These are phyloP conservation scores for Leishmania gerbilli DNA, from an alignment of 208 protist species.

Conservation along the genomic window DNA sequence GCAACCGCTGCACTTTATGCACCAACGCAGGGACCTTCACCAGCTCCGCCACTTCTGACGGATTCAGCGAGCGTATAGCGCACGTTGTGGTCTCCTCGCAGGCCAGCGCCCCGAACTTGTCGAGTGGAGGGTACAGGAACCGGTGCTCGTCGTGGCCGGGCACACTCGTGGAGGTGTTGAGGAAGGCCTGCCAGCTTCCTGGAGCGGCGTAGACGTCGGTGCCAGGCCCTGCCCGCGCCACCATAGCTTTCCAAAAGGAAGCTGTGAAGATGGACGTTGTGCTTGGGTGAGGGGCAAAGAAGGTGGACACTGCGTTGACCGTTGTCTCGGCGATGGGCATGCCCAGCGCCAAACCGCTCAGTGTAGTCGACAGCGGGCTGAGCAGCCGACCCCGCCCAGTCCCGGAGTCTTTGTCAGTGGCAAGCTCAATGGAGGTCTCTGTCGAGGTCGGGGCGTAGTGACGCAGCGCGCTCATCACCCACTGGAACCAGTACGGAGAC, in stretches of 20 bases:
- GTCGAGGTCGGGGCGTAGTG: slow-evolving; percentile 25
- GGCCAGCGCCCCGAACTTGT: slow-evolving; percentile 6
- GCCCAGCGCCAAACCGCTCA: slow-evolving; percentile 19
- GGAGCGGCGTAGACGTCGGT: background rate
- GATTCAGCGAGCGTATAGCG: background rate
- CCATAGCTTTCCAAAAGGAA: slow-evolving; percentile 10
- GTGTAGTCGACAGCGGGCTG: slow-evolving; percentile 13
- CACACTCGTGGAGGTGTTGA: background rate
- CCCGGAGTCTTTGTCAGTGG: background rate
- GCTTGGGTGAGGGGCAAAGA: slow-evolving; percentile 8
- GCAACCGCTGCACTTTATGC: background rate
- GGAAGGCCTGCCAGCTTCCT: background rate
- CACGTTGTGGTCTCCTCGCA: slow-evolving; percentile 7
- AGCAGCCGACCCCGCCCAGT: background rate
- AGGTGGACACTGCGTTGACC: background rate
- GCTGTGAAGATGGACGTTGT: slow-evolving; percentile 16
- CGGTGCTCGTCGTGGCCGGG: background rate
- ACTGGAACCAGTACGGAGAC: slow-evolving; percentile 59
- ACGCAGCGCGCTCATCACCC: slow-evolving; percentile 36
- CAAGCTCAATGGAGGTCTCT: slow-evolving; percentile 2
- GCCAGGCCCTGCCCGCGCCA: background rate
- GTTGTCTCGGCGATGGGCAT: slow-evolving; percentile 7
- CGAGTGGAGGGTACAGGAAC: slow-evolving; percentile 16
- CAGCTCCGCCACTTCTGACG: background rate
- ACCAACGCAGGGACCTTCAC: background rate